phyloP scores from a whole-genome alignment of 371 early-diverging fungal genomes.

The Apophysomyces variabilis region DNA sequence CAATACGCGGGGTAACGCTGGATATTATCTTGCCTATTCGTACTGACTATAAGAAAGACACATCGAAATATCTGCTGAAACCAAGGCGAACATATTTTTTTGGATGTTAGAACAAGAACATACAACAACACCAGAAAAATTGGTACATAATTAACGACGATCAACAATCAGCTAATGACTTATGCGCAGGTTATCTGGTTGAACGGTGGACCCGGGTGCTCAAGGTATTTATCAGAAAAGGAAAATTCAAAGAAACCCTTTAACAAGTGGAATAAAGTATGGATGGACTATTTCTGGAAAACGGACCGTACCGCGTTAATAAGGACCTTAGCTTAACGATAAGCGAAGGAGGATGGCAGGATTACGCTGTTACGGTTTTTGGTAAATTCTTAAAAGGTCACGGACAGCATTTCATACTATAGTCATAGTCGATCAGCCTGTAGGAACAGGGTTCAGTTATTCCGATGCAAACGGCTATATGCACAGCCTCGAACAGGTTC shows the following conservation, averaged over 20 bases:
- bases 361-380: slow-evolving; percentile 73
- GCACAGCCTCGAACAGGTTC: slow-evolving; percentile 47
- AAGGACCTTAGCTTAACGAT: slow-evolving; percentile 49
- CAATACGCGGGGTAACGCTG: slow-evolving; percentile 69
- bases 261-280: slow-evolving; percentile 50
- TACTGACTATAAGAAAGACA: slow-evolving; percentile 33
- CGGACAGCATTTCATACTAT: neutral
- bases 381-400: slow-evolving; percentile 40
- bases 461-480: slow-evolving; percentile 45
- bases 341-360: slow-evolving; percentile 72
- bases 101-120: slow-evolving; percentile 56
- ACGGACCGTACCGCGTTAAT: slow-evolving; percentile 75
- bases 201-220: slow-evolving; percentile 77
- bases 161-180: neutral
- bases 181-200: slow-evolving; percentile 78
- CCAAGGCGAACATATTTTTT: slow-evolving; percentile 56
- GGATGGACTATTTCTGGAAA: slow-evolving; percentile 87
- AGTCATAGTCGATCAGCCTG: slow-evolving; percentile 82
- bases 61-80: slow-evolving; percentile 43
- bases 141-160: slow-evolving; percentile 28
- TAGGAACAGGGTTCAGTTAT: slow-evolving; percentile 83
- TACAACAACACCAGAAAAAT: slow-evolving; percentile 33
- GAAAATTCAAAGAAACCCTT: slow-evolving; percentile 5
- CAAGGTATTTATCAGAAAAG: slow-evolving; percentile 29
- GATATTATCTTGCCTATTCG: neutral